Percentiles rank a stretch among this genome's conserved stretches.
Conservation (phyloP, 352 stramenopile genomes). For the Peronospora farinosa region DNA sequence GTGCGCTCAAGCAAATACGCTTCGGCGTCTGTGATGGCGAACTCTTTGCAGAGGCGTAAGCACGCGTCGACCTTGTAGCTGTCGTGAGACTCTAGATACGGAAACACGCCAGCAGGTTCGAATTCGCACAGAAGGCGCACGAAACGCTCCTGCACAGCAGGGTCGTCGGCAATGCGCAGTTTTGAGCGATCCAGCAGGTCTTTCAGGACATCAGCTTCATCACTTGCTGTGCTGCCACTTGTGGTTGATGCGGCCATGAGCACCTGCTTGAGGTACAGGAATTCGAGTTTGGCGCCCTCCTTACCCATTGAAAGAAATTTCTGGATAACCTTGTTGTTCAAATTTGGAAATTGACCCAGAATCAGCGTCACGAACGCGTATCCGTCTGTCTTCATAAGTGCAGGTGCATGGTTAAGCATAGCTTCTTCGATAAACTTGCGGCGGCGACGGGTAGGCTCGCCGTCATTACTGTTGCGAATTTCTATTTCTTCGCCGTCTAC, state of each 20-base stretch:
- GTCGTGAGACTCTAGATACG: constrained; percentile 78
- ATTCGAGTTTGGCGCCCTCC: constrained; percentile 69
- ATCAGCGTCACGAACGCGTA: constrained; percentile 86
- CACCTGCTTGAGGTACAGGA: constrained; percentile 73
- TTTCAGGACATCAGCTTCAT: constrained; percentile 72
- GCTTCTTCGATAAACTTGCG: constrained; percentile 73
- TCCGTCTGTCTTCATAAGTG: constrained; percentile 86
- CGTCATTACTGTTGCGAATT: constrained; percentile 32
- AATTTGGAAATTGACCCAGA: constrained; percentile 75
- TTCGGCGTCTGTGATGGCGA: constrained; percentile 78
- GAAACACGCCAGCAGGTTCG: constrained; percentile 66
- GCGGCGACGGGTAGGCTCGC: constrained; percentile 31
- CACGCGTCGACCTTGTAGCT: constrained; percentile 85
- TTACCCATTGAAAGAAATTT: constrained; percentile 80
- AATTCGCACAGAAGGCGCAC: constrained; percentile 76
- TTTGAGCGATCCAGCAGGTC: constrained; percentile 80
- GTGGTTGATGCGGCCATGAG: constrained; percentile 54
- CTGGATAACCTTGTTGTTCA: constrained; percentile 84
- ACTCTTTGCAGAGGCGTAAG: constrained; percentile 81
- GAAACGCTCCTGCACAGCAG: constrained; percentile 77
- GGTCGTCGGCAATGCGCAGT: constrained; percentile 71
- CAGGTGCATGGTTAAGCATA: constrained; percentile 61
- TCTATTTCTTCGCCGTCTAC: constrained; percentile 37
- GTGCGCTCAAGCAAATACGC: constrained; percentile 91
- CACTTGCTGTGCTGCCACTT: constrained; percentile 36